Evolutionary conservation across 805 yeast species (phyloP).

Genomic region (Myxozyma neglecta): DNA sequence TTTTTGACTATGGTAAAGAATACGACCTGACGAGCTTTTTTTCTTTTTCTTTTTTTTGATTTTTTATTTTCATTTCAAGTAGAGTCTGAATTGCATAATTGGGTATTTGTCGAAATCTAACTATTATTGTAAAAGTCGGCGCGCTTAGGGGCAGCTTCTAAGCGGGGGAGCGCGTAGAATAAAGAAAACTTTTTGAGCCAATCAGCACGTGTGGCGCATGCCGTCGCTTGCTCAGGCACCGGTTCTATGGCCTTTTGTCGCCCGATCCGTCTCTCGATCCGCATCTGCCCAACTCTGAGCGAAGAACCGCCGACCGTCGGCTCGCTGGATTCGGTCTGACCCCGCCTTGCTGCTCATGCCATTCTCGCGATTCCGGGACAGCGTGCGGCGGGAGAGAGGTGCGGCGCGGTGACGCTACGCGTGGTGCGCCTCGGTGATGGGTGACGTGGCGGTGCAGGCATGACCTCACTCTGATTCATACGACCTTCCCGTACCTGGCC

Average conservation of each 20-base stretch:
- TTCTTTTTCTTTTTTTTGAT: too few species aligned
- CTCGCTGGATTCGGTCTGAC: background rate
- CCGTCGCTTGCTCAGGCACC: background rate
- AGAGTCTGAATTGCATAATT: background rate
- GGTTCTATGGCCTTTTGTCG: background rate
- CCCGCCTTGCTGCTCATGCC: background rate
- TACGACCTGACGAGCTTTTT: too few species aligned
- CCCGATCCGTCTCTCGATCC: background rate
- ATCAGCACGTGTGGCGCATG: slow-evolving; percentile 7
- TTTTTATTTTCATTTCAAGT: background rate
- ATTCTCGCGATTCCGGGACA: background rate
- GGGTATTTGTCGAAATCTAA: background rate
- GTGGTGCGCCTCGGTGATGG: slow-evolving; percentile 10
- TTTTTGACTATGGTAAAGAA: too few species aligned
- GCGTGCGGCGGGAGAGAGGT: slow-evolving; percentile 10
- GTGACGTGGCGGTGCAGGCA: slow-evolving; percentile 16
- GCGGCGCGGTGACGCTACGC: slow-evolving; percentile 1
- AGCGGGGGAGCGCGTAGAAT: background rate
- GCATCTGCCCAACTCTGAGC: background rate
- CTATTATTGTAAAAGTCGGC: background rate
- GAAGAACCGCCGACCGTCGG: background rate
- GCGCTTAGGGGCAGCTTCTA: background rate
- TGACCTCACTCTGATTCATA: slow-evolving; percentile 6
- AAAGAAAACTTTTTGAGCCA: background rate
- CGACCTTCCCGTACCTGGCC: slow-evolving; percentile 5